Percentiles rank a stretch among this genome's conserved stretches.
phyloP scores from a whole-genome alignment of 2,329 filamentous ascomycete species.

The Torrubiella hemipterigena region DNA sequence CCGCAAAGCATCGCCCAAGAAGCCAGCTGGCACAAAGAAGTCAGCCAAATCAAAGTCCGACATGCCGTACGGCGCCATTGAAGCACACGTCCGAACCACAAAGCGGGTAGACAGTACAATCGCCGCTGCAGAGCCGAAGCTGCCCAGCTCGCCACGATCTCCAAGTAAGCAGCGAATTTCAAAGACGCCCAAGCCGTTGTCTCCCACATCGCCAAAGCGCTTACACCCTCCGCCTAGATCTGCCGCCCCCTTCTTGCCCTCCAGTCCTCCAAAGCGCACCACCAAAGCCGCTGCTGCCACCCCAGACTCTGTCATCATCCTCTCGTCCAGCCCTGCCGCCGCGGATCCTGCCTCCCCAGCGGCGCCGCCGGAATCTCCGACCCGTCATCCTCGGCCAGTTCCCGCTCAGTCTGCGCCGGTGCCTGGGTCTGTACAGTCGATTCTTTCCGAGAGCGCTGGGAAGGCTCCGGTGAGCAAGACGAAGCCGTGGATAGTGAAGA shows the following conservation, averaged over 20 bases:
- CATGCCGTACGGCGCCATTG: constrained; percentile 20
- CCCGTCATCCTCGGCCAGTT: constrained; percentile 10
- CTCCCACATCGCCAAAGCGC: constrained; percentile 8
- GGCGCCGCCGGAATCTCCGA: constrained; percentile 17
- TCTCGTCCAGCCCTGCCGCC: constrained; percentile 5
- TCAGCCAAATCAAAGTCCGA: constrained; percentile 2
- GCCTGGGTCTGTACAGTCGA: constrained; percentile 14
- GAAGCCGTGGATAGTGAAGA: constrained; percentile 1
- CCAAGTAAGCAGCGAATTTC: constrained; percentile 3
- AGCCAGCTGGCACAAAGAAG: constrained; percentile 4
- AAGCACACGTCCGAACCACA: constrained; percentile 28
- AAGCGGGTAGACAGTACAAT: constrained; percentile 15
- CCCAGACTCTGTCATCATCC: constrained; percentile 4
- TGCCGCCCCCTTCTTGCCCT: background rate
- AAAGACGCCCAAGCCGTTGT: constrained; percentile 2
- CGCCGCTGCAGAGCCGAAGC: constrained; percentile 4
- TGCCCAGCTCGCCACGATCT: background rate
- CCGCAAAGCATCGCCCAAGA: constrained; percentile 10
- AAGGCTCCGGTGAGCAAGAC: no score
- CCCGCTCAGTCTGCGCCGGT: constrained; percentile 8
- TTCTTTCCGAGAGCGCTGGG: constrained; percentile 10
- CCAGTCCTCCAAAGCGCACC: background rate
- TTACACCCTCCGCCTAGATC: constrained; percentile 6
- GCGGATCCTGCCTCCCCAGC: constrained; percentile 4
- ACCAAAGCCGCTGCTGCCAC: background rate